phyloP scores from a whole-genome alignment of 2,329 filamentous ascomycete species.

The Neofusicoccum umdonicola region DNA sequence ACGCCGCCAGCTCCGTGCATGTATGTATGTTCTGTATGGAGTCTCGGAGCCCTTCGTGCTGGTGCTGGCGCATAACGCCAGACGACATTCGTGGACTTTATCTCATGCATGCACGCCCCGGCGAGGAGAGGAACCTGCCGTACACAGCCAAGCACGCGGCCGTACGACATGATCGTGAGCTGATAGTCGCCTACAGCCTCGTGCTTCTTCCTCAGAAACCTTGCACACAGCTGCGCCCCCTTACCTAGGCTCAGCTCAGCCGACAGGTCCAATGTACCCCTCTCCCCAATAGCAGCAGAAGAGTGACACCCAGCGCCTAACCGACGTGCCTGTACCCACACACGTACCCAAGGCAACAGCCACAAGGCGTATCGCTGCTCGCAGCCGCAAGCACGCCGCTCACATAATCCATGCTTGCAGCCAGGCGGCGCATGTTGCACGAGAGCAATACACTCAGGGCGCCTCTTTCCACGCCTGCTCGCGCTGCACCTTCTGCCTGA shows the following conservation, averaged over 20 bases:
- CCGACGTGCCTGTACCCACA: not conserved
- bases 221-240: not conserved
- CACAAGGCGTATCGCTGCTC: not conserved
- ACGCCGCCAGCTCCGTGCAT: too few relatives aligned
- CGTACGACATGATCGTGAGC: not conserved
- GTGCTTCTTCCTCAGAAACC: not conserved
- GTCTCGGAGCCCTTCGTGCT: too few relatives aligned
- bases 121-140: too few relatives aligned
- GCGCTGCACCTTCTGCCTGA: conserved; percentile 38
- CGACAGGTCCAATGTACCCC: not conserved
- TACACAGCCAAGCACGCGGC: too few relatives aligned
- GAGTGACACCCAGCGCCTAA: not conserved
- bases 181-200: not conserved
- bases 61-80: too few relatives aligned
- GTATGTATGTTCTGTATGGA: too few relatives aligned
- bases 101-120: too few relatives aligned
- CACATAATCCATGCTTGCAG: not conserved
- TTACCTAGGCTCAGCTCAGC: not conserved
- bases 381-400: not conserved
- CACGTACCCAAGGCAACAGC: not conserved
- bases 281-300: not conserved
- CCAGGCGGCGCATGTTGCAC: too few relatives aligned
- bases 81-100: too few relatives aligned
- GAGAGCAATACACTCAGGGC: conserved; percentile 17
- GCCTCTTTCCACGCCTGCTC: conserved; percentile 43